Evolutionary conservation across 345 rosid species (phyloP).

Genomic region (Eucalyptus polyanthemos): DNA sequence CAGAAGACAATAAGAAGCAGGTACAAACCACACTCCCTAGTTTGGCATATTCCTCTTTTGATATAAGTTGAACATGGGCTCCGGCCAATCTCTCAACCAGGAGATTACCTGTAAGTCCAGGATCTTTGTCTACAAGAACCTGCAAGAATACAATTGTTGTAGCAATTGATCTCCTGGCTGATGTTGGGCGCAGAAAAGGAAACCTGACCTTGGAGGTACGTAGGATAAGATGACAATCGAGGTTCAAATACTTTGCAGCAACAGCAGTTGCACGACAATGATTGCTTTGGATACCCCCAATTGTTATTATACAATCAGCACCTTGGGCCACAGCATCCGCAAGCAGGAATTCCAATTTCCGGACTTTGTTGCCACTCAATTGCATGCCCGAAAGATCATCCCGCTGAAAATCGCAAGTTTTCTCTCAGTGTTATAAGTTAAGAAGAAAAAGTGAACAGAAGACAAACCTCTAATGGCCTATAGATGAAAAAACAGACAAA

Average conservation of each 20-base stretch:
- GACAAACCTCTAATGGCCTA: neutral
- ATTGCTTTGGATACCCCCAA: slow-evolving; percentile 93
- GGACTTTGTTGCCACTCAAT: slow-evolving; percentile 85
- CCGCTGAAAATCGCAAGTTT: slow-evolving; percentile 20
- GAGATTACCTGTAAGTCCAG: slow-evolving; percentile 84
- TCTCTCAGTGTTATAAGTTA: neutral
- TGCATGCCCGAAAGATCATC: slow-evolving; percentile 92
- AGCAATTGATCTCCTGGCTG: neutral
- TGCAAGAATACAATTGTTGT: slow-evolving; percentile 4
- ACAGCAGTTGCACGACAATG: slow-evolving; percentile 95
- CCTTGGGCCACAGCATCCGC: slow-evolving; percentile 77
- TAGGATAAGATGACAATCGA: slow-evolving; percentile 57
- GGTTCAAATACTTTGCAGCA: slow-evolving; percentile 77
- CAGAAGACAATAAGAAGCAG: neutral
- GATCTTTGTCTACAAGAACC: slow-evolving; percentile 78
- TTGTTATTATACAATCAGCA: slow-evolving; percentile 76
- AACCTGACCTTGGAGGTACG: slow-evolving; percentile 63
- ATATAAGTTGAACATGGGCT: slow-evolving; percentile 74
- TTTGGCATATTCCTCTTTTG: slow-evolving; percentile 78
- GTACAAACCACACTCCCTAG: slow-evolving; percentile 76
- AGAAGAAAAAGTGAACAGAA: neutral
- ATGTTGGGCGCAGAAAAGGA: neutral
- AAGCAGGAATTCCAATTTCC: slow-evolving; percentile 79
- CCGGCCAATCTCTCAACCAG: slow-evolving; percentile 82
- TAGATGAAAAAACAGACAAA: neutral